These are phyloP conservation scores for Echium plantagineum DNA, from an alignment of 257 asterid species.

Conservation along the genomic window DNA sequence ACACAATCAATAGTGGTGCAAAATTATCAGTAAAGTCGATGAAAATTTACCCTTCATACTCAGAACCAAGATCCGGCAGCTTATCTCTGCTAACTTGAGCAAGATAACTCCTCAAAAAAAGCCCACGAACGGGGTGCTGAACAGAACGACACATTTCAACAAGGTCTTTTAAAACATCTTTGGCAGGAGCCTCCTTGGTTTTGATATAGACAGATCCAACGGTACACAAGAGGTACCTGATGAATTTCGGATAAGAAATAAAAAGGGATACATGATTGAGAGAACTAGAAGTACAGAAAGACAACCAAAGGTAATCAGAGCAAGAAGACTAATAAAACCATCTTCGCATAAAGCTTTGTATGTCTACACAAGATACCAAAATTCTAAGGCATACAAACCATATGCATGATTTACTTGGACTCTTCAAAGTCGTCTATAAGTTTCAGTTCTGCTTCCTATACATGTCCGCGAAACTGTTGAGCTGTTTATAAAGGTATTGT, in stretches of 20 bases:
- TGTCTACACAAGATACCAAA: neutral
- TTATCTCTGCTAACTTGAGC: constrained; percentile 95
- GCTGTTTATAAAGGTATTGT: too few relatives aligned
- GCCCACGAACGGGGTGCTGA: constrained; percentile 95
- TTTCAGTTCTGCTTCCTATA: neutral
- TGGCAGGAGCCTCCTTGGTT: constrained; percentile 93
- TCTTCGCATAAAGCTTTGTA: too few relatives aligned
- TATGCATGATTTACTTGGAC: too few relatives aligned
- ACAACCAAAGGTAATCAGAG: neutral
- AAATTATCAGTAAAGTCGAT: neutral
- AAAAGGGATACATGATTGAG: neutral
- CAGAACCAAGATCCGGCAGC: constrained; percentile 95
- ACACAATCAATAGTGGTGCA: neutral
- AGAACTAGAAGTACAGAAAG: neutral
- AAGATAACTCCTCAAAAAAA: constrained; percentile 89
- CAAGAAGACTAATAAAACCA: neutral
- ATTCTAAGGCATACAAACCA: neutral
- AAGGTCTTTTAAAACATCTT: constrained; percentile 89
- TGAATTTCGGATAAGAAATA: constrained; percentile 10
- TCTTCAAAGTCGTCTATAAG: too few relatives aligned
- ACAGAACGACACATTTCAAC: constrained; percentile 97
- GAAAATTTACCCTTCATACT: constrained; percentile 76
- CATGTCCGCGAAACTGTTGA: neutral
- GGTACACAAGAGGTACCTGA: constrained; percentile 94
- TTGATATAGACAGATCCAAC: constrained; percentile 96